Conservation (phyloP, 1,139 yeast genomes). For the Saccharomyces uvarum region DNA sequence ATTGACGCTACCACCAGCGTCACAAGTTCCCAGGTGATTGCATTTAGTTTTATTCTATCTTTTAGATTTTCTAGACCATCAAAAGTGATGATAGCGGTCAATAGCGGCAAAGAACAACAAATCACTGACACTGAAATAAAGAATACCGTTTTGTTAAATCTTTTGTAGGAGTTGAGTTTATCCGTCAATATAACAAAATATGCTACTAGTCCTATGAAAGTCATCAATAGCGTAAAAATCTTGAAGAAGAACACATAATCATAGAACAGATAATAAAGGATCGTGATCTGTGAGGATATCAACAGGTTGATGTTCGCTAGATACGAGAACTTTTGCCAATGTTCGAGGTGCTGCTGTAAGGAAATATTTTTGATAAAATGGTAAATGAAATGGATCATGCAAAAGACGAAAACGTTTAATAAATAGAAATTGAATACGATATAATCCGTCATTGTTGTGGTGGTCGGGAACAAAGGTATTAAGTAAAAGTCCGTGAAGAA, state of each 20-base stretch:
- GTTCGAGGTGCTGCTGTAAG: slow-evolving; percentile 3
- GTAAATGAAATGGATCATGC: slow-evolving; percentile 6
- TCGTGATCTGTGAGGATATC: slow-evolving; percentile 10
- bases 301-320: slow-evolving; percentile 9
- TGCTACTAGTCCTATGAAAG: not conserved
- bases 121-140: not conserved
- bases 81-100: not conserved
- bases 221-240: slow-evolving; percentile 30
- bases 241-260: slow-evolving; percentile 42
- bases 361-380: slow-evolving; percentile 13
- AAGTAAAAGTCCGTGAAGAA: slow-evolving; percentile 14
- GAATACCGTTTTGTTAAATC: not conserved
- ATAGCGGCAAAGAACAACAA: not conserved
- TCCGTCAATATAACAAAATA: not conserved
- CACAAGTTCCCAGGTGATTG: not conserved
- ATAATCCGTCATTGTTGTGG: slow-evolving; percentile 18
- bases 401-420: slow-evolving; percentile 10
- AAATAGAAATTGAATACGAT: slow-evolving; percentile 14
- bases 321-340: slow-evolving; percentile 12
- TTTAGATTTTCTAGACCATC: not conserved
- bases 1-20: not conserved
- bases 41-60: not conserved
- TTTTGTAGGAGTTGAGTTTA: not conserved
- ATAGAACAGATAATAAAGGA: slow-evolving; percentile 54
- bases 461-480: slow-evolving; percentile 13